Evolutionary conservation across 1,139 yeast species (phyloP), one percentile per base, ranked within the genome.

Genomic region (Yamadazyma jaroonii): DNA sequence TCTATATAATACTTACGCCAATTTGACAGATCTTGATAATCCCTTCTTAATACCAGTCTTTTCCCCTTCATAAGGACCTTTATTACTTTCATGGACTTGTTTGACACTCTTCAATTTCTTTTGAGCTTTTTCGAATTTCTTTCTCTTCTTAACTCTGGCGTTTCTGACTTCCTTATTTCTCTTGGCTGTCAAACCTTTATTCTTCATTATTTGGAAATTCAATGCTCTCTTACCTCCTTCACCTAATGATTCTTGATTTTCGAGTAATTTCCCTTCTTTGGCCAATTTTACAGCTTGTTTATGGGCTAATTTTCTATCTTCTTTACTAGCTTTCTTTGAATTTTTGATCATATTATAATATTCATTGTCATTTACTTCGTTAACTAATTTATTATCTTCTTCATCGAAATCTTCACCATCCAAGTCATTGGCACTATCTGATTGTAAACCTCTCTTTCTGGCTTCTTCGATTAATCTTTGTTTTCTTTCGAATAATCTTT

Each of bases 21-120:
- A 82, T 62, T 84, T 87, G 57, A 87, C 90, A 53, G 95, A 83
- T 61, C 89, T 81, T 25, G 95, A 77, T 44, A 92, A 60, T 46
- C 89, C 88, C 78, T 92, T 90, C 74, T 89, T 89, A 62, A 92
- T 92, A 85, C 98, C 98, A 17, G 97, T 90, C 70, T 79, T 76
- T 62, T 92, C 98, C 64, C 98, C 98, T 48, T 77, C 84, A 62
- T 94, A 92, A 3, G 96, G 83, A 38, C 96, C 89, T 45, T 77
- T 73, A 51, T 81, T 86, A 31, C 52, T 54, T 52, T 83, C 77
- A 72, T 84, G 89, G 21, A 89, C 97, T 43, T 87, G 88, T 62
- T 96, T 83, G 46, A 87, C 84, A 43, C 95, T 84, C 57, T 83
- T 82, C 60, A 94, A 83, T 62, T 89, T 89, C 88, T 89, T 90